Base-by-base conservation (phyloP, 2,329 filamentous ascomycete genomes). In the Chrysoporthe cubensis region DNA sequence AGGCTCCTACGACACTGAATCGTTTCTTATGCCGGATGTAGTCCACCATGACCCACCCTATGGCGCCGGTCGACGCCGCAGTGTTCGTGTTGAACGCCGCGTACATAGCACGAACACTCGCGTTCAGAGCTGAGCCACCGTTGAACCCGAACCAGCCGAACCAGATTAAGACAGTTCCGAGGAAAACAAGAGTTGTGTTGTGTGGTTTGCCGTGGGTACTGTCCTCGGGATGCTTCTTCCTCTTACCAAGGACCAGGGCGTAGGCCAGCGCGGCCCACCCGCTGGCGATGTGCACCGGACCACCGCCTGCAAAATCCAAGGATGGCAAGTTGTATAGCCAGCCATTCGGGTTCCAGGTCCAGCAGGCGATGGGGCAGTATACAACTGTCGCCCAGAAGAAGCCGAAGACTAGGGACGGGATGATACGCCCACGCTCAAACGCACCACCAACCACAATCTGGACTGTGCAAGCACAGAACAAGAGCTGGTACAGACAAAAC, bases 291-390 rank as follows among this genome's bases (percentile, higher is more conserved):
- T 90, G 88, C 2, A 90, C 88, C 3, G 88, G 88, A 1, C 88
- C 88, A 14, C 85, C 85, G 64, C 87, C 87, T 16, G 87, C 87
- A 65, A 87, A 89, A 73, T 90, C 87, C 69, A 87, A 81, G 0
- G 84, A 82, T 0, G 85, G 84, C 2, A 90, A 82, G 32, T 88
- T 85, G 76, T 81, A 89, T 0, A 90, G 78, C 88, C 88, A 91
- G 13, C 88, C 88, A 64, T 84, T 85, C n/a, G 83, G 74, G 72
- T 90, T 90, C 88, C 88, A 91, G 4, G 87, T 88, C 87, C 88
- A 90, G 78, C 84, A 88, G 0, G 88, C 88, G 46, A 90, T 84
- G 0, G 84, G 83, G 71, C 83, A 90, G 76, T 90, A 90, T 2
- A 90, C 88, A 65, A 90, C 81, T 0, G 88, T 90, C 0, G 87